phyloP scores from a whole-genome alignment of 2,329 filamentous ascomycete genomes.

The Calonectria pseudoreteaudii region DNA sequence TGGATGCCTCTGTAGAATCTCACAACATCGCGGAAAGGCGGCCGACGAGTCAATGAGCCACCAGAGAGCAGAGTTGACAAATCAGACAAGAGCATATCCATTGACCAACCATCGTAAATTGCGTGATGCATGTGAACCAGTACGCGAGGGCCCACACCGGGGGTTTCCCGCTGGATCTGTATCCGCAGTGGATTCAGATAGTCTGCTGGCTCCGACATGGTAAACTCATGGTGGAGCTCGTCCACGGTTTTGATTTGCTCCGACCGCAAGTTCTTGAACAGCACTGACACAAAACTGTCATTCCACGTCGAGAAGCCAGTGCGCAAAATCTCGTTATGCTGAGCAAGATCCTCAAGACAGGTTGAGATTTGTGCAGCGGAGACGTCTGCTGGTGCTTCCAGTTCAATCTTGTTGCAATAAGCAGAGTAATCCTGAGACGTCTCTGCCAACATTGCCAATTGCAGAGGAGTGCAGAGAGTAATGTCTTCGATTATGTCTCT shows the following conservation, averaged over 20 bases:
- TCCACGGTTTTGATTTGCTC: slow-evolving; percentile 57
- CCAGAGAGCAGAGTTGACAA: slow-evolving; percentile 63
- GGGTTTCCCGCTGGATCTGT: slow-evolving; percentile 57
- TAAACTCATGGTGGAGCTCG: slow-evolving; percentile 52
- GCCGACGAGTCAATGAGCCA: slow-evolving; percentile 51
- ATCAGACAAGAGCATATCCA: slow-evolving; percentile 79
- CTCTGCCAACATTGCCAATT: slow-evolving; percentile 84
- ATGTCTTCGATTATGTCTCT: slow-evolving; percentile 53
- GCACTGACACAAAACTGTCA: slow-evolving; percentile 55
- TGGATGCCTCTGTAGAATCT: slow-evolving; percentile 55
- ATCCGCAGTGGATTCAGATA: slow-evolving; percentile 71
- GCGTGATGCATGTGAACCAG: slow-evolving; percentile 81
- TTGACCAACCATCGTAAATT: slow-evolving; percentile 93
- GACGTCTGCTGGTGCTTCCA: slow-evolving; percentile 62
- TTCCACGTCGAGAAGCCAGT: slow-evolving; percentile 76
- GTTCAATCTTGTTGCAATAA: slow-evolving; percentile 84
- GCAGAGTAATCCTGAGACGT: slow-evolving; percentile 68
- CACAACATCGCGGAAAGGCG: slow-evolving; percentile 72
- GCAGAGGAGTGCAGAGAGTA: slow-evolving; percentile 77
- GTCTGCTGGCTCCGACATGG: slow-evolving; percentile 51
- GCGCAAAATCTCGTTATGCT: slow-evolving; percentile 75
- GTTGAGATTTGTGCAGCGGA: slow-evolving; percentile 54
- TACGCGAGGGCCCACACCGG: slow-evolving; percentile 40
- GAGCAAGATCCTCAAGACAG: slow-evolving; percentile 63
- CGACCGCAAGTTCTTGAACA: slow-evolving; percentile 67